phyloP scores from a whole-genome alignment of 1,284 basidiomycete genomes.

The Pyrrhoderma lamaoense region DNA sequence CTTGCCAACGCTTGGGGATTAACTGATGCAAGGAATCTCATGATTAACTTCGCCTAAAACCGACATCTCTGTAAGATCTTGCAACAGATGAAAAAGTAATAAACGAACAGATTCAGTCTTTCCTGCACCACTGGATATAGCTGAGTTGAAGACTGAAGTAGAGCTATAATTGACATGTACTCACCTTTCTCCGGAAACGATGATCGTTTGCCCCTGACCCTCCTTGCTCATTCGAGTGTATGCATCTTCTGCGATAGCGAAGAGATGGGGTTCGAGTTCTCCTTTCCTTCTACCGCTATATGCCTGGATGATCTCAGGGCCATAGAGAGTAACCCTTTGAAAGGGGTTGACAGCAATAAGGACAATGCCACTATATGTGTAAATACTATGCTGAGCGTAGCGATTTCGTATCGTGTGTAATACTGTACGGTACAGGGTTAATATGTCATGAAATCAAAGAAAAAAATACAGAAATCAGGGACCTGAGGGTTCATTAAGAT shows the following conservation, averaged over 20 bases:
- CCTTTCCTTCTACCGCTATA: slow-evolving; percentile 91
- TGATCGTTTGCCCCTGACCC: slow-evolving; percentile 94
- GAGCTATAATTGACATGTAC: slow-evolving; percentile 21
- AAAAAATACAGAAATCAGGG: slow-evolving; percentile 22
- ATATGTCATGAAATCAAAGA: not conserved
- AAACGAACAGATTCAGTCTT: slow-evolving; percentile 90
- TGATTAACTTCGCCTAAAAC: slow-evolving; percentile 92
- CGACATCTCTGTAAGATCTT: slow-evolving; percentile 95
- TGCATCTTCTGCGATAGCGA: slow-evolving; percentile 99
- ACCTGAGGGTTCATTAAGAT: slow-evolving; percentile 98
- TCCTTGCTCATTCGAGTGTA: slow-evolving; percentile 97
- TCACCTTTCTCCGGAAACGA: slow-evolving; percentile 97
- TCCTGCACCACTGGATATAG: slow-evolving; percentile 76
- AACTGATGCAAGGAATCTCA: slow-evolving; percentile 98
- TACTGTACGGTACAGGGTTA: slow-evolving; percentile 42
- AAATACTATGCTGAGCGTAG: slow-evolving; percentile 95
- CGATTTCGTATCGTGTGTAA: slow-evolving; percentile 96
- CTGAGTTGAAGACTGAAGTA: slow-evolving; percentile 16
- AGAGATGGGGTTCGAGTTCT: slow-evolving; percentile 95
- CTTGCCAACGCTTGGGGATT: slow-evolving; percentile 75
- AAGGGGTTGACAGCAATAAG: slow-evolving; percentile 99
- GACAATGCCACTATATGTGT: slow-evolving; percentile 98
- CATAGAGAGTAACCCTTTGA: slow-evolving; percentile 88
- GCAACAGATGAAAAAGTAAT: slow-evolving; percentile 64
- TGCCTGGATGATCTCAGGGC: slow-evolving; percentile 94